Evolutionary conservation across 192 early-diverging fungal genomes (phyloP).

Genomic region (Podila horticola): DNA sequence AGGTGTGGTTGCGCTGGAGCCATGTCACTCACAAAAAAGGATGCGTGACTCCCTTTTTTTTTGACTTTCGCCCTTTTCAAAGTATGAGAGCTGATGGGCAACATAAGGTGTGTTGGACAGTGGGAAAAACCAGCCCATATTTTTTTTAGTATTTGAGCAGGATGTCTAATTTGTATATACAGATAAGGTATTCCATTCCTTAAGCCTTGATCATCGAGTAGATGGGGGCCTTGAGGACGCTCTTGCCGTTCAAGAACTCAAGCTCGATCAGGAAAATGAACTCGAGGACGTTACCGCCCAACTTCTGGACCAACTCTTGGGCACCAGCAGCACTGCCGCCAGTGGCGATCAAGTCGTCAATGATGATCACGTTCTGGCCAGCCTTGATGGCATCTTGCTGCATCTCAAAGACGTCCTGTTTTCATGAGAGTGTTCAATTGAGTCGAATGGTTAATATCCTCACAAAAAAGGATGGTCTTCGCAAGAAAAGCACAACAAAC

Average conservation of each 20-base stretch:
- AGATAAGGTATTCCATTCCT: neutral
- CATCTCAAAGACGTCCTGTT: slow-evolving; percentile 93
- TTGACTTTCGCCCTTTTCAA: too few species aligned
- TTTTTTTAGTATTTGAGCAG: neutral
- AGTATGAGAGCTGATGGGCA: neutral
- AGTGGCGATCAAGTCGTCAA: slow-evolving; percentile 98
- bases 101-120: neutral
- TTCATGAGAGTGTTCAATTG: neutral
- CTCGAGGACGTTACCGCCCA: slow-evolving; percentile 78
- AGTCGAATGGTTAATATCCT: neutral
- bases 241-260: slow-evolving; percentile 82
- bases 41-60: too few species aligned
- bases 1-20: too few species aligned
- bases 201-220: slow-evolving; percentile 84
- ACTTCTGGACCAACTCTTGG: slow-evolving; percentile 80
- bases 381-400: slow-evolving; percentile 79
- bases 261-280: slow-evolving; percentile 96
- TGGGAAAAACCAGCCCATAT: neutral
- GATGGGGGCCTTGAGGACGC: slow-evolving; percentile 82
- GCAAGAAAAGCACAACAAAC: neutral
- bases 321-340: slow-evolving; percentile 88
- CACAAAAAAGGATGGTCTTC: neutral
- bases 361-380: slow-evolving; percentile 87
- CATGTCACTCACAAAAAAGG: too few species aligned
- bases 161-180: too few species aligned